Conservation (phyloP, 305 asterid genomes). For the Rubia occidens region DNA sequence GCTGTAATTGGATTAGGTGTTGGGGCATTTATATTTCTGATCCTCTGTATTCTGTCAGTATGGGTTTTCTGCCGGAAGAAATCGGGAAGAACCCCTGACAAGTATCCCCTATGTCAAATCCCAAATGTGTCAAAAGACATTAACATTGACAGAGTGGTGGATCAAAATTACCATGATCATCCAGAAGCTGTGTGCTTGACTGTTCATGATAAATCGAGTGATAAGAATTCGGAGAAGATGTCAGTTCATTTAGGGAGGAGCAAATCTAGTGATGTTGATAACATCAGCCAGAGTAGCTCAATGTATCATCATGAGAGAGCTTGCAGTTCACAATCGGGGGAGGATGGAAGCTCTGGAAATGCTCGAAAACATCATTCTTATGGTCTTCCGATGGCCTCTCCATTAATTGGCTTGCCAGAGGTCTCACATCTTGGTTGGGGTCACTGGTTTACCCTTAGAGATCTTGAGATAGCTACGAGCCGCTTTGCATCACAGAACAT, state of each 20-base stretch:
- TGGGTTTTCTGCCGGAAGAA: constrained; percentile 66
- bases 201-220: constrained; percentile 49
- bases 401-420: constrained; percentile 83
- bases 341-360: constrained; percentile 73
- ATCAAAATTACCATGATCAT: constrained; percentile 32
- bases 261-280: constrained; percentile 63
- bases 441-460: constrained; percentile 95
- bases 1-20: constrained; percentile 69
- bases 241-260: constrained; percentile 58
- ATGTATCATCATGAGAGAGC: constrained; percentile 54
- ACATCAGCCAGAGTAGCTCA: constrained; percentile 74
- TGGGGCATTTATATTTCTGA: constrained; percentile 63
- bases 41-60: constrained; percentile 63
- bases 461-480: constrained; percentile 69
- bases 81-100: constrained; percentile 46
- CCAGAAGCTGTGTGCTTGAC: constrained; percentile 41
- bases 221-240: constrained; percentile 59
- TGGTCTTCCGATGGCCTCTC: constrained; percentile 65
- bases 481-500: constrained; percentile 60
- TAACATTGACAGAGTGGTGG: constrained; percentile 59
- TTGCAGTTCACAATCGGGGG: constrained; percentile 82
- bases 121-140: constrained; percentile 80
- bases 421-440: constrained; percentile 97
- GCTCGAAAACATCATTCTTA: constrained; percentile 48
- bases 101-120: constrained; percentile 44